These are phyloP conservation scores for Funneliformis geosporum DNA, from an alignment of 192 early-diverging fungal genomes.

Conservation along the genomic window DNA sequence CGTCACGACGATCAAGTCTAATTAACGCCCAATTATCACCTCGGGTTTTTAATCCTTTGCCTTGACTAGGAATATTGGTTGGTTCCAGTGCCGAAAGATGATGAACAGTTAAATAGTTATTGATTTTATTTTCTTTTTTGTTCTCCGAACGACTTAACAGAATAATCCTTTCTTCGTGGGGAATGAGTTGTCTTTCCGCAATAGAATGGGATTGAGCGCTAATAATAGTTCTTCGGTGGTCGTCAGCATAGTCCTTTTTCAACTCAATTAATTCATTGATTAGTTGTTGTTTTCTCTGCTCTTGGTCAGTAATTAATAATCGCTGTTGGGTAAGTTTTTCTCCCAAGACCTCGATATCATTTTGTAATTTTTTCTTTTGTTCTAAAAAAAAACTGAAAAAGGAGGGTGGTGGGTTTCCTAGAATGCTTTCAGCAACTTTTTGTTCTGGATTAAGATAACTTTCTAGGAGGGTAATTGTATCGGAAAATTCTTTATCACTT, in stretches of 20 bases:
- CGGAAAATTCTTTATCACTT: not conserved
- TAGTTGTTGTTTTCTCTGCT: conserved; percentile 17
- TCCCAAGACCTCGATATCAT: not conserved
- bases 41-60: conserved; percentile 14
- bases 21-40: not conserved
- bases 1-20: not conserved
- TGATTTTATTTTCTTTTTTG: conserved; percentile 27
- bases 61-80: conserved; percentile 29
- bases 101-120: conserved; percentile 31
- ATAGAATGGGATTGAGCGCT: not conserved
- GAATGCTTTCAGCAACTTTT: conserved; percentile 15
- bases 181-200: conserved; percentile 23
- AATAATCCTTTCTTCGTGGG: conserved; percentile 25
- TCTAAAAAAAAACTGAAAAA: conserved; percentile 12
- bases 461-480: not conserved
- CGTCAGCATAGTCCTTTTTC: conserved; percentile 10
- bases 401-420: conserved; percentile 11
- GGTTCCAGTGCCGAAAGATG: not conserved
- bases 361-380: conserved; percentile 4
- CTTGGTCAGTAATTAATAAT: conserved; percentile 7
- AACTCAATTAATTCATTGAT: conserved; percentile 14
- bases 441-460: not conserved
- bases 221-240: conserved; percentile 12
- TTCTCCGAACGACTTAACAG: conserved; percentile 18
- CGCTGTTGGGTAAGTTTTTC: not conserved